Evolutionary conservation across 1,139 yeast genomes (phyloP), one percentile per base, ranked within the genome.

Genomic region (Kodamaea arcana): DNA sequence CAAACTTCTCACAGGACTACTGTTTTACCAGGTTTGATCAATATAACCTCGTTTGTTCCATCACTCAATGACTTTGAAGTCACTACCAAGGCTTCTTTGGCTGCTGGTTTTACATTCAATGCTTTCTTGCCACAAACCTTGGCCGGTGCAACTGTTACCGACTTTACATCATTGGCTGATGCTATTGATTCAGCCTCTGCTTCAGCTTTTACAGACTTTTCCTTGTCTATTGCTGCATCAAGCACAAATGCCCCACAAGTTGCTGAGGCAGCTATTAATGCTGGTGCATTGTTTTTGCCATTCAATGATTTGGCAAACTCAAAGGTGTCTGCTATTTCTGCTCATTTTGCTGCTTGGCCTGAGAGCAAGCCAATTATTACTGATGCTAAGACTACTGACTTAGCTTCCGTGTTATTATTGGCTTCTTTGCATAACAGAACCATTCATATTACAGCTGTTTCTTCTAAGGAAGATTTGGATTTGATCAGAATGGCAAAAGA

Each of bases 1-100:
- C 97, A 92, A 68, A 79, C 96, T 29, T 84, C 95, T 32, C 95
- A 88, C 63, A 75, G 78, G 50, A 86, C 94, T 40, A 75, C 85
- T 34, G 75, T 79, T 36, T 64, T 90, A 43, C 97, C 97, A 29
- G 97, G 97, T 46, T 72, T 92, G 47, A 78, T 92, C 48, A 86
- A 87, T 58, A 70, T 90, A 45, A 72, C 94, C 25, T 74, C 95
- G 3, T 85, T 82, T 58, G 80, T 83, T 50, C 92, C 96, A 44
- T 69, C 81, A 24, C 69, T 79, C 44, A 69, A 77, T 24, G 75
- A 75, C 36, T 74, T 85, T 48, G 86, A 79, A 58, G 69, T 71
- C 35, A 75, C 83, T 32, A 75, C 94, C 39, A 80, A 82, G 60
- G 67, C 77, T 32, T 78, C 94, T 32, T 70, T 88, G 51, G 80